Evolutionary conservation across 345 rosid species (phyloP), one percentile per base, ranked within the genome.

Genomic region (Eutrema japonicum): DNA sequence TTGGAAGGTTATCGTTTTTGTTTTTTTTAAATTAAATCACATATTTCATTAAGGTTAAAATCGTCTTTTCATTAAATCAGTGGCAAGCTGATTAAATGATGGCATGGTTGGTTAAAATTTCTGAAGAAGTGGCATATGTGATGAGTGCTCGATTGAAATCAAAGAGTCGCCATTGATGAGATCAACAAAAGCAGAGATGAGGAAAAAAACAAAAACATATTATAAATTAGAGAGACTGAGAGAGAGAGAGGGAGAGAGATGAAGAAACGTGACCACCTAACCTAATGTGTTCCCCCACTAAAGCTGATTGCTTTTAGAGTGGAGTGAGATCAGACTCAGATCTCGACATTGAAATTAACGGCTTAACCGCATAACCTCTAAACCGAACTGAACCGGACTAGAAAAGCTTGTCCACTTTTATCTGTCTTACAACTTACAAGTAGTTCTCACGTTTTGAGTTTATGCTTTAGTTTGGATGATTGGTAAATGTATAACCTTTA

Each of bases 91-190:
- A 18, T 18, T 18, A 18, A 18, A 18, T 18, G 18, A 18, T 18
- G 18, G 18, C 18, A 18, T 18, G 18, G 18, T 18, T 18, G 18
- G 18, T 18, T 18, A 18, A 18, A 18, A n/a, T 18, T 18, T 18
- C 18, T 18, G 18, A 18, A 18, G 18, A 18, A 18, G 18, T 18
- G 18, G 18, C 18, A 18, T 18, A 18, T 18, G 18, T 18, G 18
- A 18, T 18, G 18, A 18, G 18, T 18, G 18, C 18, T 18, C 22
- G 89, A 71, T 6, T 74, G 82, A 26, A 73, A 77, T 67, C 82
- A 75, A 43, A 84, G 62, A 26, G 85, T 37, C 59, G 73, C 82
- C 89, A 84, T 86, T 54, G 45, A 11, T 10, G 67, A 27, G 27
- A 33, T 3, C 1, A 35, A 18, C 4, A 46, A 14, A 48, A 42